Percentiles rank a stretch among this genome's conserved stretches.
Conservation (phyloP, 2,329 filamentous ascomycete species). For the Pyricularia pennisetigena region DNA sequence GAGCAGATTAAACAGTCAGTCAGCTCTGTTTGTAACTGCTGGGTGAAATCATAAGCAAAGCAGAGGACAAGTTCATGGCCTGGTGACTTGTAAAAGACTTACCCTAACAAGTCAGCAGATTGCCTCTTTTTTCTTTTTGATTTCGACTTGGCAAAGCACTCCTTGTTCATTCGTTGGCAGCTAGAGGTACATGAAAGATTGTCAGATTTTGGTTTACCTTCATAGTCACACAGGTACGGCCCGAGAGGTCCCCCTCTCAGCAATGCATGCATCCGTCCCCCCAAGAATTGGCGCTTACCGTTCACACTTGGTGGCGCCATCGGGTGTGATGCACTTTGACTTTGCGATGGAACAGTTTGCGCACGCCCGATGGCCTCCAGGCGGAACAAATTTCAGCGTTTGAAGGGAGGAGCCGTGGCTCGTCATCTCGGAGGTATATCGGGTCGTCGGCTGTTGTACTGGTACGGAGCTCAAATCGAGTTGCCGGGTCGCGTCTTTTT, state of each 20-base stretch:
- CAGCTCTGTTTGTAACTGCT: not conserved
- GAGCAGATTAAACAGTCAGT: not conserved
- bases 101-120: not conserved
- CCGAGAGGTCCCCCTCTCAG: not conserved
- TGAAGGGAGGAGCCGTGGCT: not conserved
- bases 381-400: constrained; percentile 14
- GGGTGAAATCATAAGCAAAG: not conserved
- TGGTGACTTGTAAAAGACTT: not conserved
- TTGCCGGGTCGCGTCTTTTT: not conserved
- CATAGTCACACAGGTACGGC: not conserved
- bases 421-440: not conserved
- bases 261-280: not conserved
- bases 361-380: constrained; percentile 15
- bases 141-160: constrained; percentile 3
- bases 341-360: constrained; percentile 14
- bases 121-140: not conserved
- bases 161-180: constrained; percentile 4
- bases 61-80: not conserved
- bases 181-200: not conserved
- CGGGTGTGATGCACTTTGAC: constrained; percentile 14
- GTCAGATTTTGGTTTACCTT: not conserved
- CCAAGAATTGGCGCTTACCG: constrained; percentile 3
- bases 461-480: not conserved
- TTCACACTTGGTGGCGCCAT: constrained; percentile 7
- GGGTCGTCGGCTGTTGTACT: not conserved